A percentile compares a stretch with the other conserved stretches of the same genome.
These are phyloP conservation scores for Laguncularia racemosa DNA, from an alignment of 345 rosid species.

Conservation along the genomic window DNA sequence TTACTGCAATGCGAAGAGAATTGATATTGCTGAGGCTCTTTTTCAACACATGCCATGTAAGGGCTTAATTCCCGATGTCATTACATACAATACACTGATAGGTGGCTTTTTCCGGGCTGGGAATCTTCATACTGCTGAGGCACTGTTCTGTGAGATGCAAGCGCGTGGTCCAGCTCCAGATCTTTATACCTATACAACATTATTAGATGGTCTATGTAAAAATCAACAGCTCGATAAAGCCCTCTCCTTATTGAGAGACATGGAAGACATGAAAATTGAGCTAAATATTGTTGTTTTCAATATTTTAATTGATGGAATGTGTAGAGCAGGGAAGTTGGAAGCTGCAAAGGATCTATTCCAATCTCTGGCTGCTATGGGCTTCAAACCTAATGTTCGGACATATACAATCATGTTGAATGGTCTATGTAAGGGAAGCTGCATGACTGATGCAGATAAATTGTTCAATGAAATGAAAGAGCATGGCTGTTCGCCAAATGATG, in stretches of 20 bases:
- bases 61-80: slow-evolving; percentile 14
- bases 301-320: slow-evolving; percentile 28
- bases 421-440: slow-evolving; percentile 8
- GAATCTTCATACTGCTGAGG: slow-evolving; percentile 20
- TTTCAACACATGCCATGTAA: slow-evolving; percentile 18
- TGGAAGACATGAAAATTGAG: slow-evolving; percentile 9
- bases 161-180: not conserved
- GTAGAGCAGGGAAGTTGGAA: slow-evolving; percentile 17
- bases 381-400: slow-evolving; percentile 12
- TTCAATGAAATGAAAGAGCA: slow-evolving; percentile 16
- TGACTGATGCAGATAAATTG: slow-evolving; percentile 8
- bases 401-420: slow-evolving; percentile 16
- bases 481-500: slow-evolving; percentile 12
- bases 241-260: slow-evolving; percentile 6
- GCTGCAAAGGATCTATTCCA: slow-evolving; percentile 5
- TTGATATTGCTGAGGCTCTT: slow-evolving; percentile 14
- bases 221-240: slow-evolving; percentile 16
- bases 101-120: slow-evolving; percentile 19
- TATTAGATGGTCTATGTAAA: slow-evolving; percentile 22
- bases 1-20: slow-evolving; percentile 22
- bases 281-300: slow-evolving; percentile 18
- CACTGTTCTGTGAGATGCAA: slow-evolving; percentile 16
- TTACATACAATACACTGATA: slow-evolving; percentile 24
- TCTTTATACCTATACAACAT: slow-evolving; percentile 4
- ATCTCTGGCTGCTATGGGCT: not conserved